These are phyloP conservation scores for Hygrocybe coccinea DNA, from an alignment of 768 basidiomycete species.

Conservation along the genomic window DNA sequence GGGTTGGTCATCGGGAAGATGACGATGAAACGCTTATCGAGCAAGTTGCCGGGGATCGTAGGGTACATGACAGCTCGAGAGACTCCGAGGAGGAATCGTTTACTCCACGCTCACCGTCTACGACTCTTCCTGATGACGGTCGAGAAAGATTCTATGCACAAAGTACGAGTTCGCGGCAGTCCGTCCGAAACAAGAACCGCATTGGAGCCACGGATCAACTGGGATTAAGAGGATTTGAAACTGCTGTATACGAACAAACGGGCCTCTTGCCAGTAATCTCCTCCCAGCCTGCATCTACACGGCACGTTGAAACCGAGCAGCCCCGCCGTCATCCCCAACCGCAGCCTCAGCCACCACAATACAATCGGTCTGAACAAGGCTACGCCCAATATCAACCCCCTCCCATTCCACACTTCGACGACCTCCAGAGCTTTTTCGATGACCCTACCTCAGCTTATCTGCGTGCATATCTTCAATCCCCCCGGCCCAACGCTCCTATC, in stretches of 20 bases:
- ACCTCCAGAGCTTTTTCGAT: slow-evolving; percentile 54
- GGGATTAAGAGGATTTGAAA: slow-evolving; percentile 55
- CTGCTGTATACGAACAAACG: slow-evolving; percentile 48
- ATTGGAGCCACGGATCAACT: slow-evolving; percentile 59
- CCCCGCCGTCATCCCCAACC: slow-evolving; percentile 28
- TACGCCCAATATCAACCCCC: background rate
- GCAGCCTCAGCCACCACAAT: slow-evolving; percentile 17
- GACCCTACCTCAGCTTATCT: slow-evolving; percentile 58
- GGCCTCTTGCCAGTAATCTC: slow-evolving; percentile 9
- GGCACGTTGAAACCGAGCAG: slow-evolving; percentile 13
- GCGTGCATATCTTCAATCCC: slow-evolving; percentile 52
- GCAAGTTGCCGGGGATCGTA: slow-evolving; percentile 29
- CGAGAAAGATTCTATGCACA: slow-evolving; percentile 14
- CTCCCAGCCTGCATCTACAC: slow-evolving; percentile 19
- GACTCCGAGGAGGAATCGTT: slow-evolving; percentile 50
- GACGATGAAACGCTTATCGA: slow-evolving; percentile 46
- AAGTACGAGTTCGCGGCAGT: slow-evolving; percentile 3
- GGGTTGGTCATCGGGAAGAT: slow-evolving; percentile 38
- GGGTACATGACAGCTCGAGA: slow-evolving; percentile 29
- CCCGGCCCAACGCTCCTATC: slow-evolving; percentile 69
- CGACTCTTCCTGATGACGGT: slow-evolving; percentile 53
- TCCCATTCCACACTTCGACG: slow-evolving; percentile 48
- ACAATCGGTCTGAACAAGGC: background rate
- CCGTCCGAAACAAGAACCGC: slow-evolving; percentile 47
- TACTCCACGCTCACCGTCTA: slow-evolving; percentile 66